phyloP scores from a whole-genome alignment of 306 rosid genomes.

The Nissolia schottii region DNA sequence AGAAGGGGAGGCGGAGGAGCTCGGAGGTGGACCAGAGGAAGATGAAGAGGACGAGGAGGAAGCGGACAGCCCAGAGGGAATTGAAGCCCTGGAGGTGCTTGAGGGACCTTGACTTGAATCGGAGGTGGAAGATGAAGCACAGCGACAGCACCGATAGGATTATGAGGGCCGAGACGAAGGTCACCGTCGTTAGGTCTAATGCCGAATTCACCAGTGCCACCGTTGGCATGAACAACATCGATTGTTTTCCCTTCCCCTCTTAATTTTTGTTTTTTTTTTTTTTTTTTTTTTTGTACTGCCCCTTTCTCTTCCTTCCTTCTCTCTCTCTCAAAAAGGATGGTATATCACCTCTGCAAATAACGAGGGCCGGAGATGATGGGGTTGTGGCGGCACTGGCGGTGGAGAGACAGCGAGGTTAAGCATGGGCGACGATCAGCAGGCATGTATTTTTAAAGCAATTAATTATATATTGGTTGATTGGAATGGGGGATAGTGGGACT shows the following conservation, averaged over 20 bases:
- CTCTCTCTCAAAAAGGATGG: neutral
- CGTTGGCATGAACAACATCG: conserved; percentile 53
- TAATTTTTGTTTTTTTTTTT: neutral
- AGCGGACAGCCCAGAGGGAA: conserved; percentile 76
- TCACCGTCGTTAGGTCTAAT: conserved; percentile 47
- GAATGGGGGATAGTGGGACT: neutral
- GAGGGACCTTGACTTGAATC: conserved; percentile 57
- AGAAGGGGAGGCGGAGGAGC: conserved; percentile 49
- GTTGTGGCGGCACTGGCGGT: conserved; percentile 27
- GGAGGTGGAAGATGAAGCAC: conserved; percentile 67
- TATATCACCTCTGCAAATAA: too few relatives aligned
- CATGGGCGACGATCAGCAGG: conserved; percentile 58
- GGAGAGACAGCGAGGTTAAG: conserved; percentile 44
- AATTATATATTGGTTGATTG: too few relatives aligned
- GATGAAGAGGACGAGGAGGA: conserved; percentile 58
- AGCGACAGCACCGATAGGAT: conserved; percentile 57
- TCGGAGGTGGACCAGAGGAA: conserved; percentile 62
- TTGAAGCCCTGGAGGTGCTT: conserved; percentile 59
- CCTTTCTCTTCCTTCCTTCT: neutral
- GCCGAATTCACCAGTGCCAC: conserved; percentile 34
- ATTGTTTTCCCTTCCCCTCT: too few relatives aligned
- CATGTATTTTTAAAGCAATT: too few relatives aligned
- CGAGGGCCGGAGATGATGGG: neutral
- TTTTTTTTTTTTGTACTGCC: neutral
- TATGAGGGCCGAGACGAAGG: conserved; percentile 39